These are phyloP conservation scores for Rhodotorula taiwanensis DNA, from an alignment of 768 basidiomycete species.

Conservation along the genomic window DNA sequence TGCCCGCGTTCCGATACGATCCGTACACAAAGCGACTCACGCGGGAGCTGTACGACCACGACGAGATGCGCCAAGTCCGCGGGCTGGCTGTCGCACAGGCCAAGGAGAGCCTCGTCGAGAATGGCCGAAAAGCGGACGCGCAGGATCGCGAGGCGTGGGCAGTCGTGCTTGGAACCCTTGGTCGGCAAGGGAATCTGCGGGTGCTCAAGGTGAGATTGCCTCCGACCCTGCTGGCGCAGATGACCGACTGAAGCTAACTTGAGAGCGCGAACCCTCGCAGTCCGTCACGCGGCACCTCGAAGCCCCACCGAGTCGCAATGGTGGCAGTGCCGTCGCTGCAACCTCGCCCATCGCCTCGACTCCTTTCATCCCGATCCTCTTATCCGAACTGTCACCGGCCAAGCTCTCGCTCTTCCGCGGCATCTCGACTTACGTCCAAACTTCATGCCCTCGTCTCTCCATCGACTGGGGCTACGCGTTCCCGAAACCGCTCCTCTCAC, in stretches of 20 bases:
- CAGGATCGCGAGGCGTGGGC: conserved; percentile 57
- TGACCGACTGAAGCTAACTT: no score
- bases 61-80: conserved; percentile 71
- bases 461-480: conserved; percentile 99
- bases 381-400: conserved; percentile 93
- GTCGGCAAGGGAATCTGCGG: conserved; percentile 83
- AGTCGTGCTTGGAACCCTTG: conserved; percentile 85
- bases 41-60: conserved; percentile 79
- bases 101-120: conserved; percentile 50
- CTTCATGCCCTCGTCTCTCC: conserved; percentile 88
- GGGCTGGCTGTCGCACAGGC: conserved; percentile 70
- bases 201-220: conserved; percentile 75
- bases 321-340: conserved; percentile 45
- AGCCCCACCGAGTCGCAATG: conserved; percentile 53
- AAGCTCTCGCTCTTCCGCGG: conserved; percentile 78
- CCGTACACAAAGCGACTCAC: conserved; percentile 97
- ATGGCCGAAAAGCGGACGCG: conserved; percentile 1
- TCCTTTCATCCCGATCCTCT: conserved; percentile 64
- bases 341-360: conserved; percentile 9
- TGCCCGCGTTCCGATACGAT: conserved; percentile 96
- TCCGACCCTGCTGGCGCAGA: no score
- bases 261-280: conserved; percentile 46
- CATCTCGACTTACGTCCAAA: conserved; percentile 86
- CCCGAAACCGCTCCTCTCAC: conserved; percentile 73
- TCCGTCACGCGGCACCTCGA: conserved; percentile 54